Conservation (phyloP, 2,329 filamentous ascomycete genomes). For the Botrytis deweyae region DNA sequence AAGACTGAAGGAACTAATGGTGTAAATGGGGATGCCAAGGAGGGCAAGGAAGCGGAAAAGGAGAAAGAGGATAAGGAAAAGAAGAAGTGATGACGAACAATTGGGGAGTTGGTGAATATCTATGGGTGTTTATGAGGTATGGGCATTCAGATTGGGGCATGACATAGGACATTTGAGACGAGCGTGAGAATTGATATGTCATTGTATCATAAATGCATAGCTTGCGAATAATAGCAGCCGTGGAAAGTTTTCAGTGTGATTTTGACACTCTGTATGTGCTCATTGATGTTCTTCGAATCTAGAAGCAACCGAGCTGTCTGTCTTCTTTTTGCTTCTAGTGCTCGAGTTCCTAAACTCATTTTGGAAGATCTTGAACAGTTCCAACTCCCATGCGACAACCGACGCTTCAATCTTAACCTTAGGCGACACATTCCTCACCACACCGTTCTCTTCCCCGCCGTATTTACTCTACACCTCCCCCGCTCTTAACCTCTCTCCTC, state of each 20-base stretch:
- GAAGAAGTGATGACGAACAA: constrained; percentile 42
- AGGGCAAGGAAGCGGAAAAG: constrained; percentile 48
- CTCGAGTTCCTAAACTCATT: not conserved
- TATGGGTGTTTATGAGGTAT: constrained; percentile 30
- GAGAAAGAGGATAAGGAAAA: constrained; percentile 58
- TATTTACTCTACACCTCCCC: constrained; percentile 43
- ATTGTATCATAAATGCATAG: constrained; percentile 41
- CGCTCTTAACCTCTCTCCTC: not conserved
- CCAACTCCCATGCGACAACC: not conserved
- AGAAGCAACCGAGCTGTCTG: not conserved
- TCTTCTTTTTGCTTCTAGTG: not conserved
- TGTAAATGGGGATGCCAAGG: constrained; percentile 49
- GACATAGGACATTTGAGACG: constrained; percentile 12
- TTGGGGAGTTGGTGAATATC: constrained; percentile 29
- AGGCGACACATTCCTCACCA: not conserved
- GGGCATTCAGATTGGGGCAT: constrained; percentile 25
- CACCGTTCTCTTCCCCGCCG: not conserved
- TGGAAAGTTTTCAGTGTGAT: constrained; percentile 15
- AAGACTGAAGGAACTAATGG: constrained; percentile 59
- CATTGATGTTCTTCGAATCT: not conserved
- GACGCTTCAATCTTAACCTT: not conserved
- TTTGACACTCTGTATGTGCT: not conserved
- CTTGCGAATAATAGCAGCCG: constrained; percentile 31
- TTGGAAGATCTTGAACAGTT: not conserved
- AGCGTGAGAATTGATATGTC: constrained; percentile 30